phyloP scores from a whole-genome alignment of 202 grass and related monocot genomes.

The Saccharum hybrid region DNA sequence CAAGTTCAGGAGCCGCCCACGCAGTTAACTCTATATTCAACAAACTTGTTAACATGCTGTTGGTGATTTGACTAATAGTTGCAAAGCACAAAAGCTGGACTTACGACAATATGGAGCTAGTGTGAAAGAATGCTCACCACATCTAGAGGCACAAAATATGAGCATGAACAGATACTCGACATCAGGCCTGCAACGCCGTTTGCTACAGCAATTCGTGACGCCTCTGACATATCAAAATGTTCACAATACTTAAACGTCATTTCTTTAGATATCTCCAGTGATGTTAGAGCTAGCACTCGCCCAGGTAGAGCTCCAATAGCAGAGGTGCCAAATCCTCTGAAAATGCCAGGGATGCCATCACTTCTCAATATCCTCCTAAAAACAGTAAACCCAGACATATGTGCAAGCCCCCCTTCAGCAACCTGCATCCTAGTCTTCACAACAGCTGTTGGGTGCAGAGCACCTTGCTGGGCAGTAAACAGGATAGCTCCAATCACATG shows the following conservation, averaged over 20 bases:
- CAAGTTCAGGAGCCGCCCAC: no score
- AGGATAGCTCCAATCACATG: no score
- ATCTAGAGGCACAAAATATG: slow-evolving; percentile 94
- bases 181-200: slow-evolving; percentile 74
- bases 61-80: neutral
- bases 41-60: neutral
- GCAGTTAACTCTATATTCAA: neutral
- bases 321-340: slow-evolving; percentile 89
- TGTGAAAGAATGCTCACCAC: slow-evolving; percentile 66
- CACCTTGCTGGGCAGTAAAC: no score
- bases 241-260: slow-evolving; percentile 76
- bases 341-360: slow-evolving; percentile 76
- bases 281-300: slow-evolving; percentile 78
- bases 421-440: no score
- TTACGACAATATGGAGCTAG: neutral
- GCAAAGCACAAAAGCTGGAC: neutral
- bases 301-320: slow-evolving; percentile 88
- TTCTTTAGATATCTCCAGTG: slow-evolving; percentile 91
- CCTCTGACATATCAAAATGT: slow-evolving; percentile 67
- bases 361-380: no score
- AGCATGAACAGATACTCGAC: slow-evolving; percentile 76
- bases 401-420: no score
- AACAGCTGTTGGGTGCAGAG: no score
- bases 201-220: slow-evolving; percentile 64
- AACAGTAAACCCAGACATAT: no score